A percentile compares a stretch with the other conserved stretches of the same genome.
Conservation (phyloP, 495 filamentous ascomycete genomes). For the Aspergillus ellipticus region DNA sequence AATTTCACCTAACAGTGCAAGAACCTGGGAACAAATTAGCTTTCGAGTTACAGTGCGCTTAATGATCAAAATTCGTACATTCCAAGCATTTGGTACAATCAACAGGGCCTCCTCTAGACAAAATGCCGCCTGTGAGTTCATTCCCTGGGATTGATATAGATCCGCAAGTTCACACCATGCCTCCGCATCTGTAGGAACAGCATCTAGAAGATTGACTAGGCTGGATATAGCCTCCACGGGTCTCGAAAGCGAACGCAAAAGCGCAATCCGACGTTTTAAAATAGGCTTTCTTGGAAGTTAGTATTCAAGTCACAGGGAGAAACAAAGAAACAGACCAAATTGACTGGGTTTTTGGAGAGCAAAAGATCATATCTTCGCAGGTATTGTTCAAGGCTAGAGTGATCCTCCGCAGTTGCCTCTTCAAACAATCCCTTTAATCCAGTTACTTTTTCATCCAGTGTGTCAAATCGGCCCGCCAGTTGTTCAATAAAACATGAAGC, state of each 20-base stretch:
- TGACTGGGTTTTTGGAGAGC: conserved; percentile 70
- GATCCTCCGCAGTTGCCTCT: conserved; percentile 72
- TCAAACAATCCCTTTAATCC: conserved; percentile 77
- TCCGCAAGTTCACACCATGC: conserved; percentile 91
- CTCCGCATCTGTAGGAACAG: conserved; percentile 86
- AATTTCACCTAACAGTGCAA: conserved; percentile 83
- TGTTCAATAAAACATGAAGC: conserved; percentile 70
- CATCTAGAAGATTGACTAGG: conserved; percentile 70
- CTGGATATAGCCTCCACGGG: conserved; percentile 68
- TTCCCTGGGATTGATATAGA: conserved; percentile 72
- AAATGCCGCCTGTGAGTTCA: conserved; percentile 79
- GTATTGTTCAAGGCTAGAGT: conserved; percentile 59
- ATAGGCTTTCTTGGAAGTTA: conserved; percentile 58
- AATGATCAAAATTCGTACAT: conserved; percentile 49
- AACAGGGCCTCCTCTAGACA: conserved; percentile 87
- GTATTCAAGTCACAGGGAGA: not conserved
- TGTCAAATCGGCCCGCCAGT: conserved; percentile 75
- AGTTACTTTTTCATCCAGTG: conserved; percentile 76
- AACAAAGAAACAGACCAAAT: conserved; percentile 57
- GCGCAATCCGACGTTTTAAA: conserved; percentile 77
- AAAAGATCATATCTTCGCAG: conserved; percentile 73
- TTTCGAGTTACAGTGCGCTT: not conserved
- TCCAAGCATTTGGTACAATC: conserved; percentile 91
- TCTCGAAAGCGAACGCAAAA: conserved; percentile 68
- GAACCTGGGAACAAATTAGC: conserved; percentile 57